Evolutionary conservation across 2,329 filamentous ascomycete genomes (phyloP).

Genomic region (Aspergillus calidoustus): DNA sequence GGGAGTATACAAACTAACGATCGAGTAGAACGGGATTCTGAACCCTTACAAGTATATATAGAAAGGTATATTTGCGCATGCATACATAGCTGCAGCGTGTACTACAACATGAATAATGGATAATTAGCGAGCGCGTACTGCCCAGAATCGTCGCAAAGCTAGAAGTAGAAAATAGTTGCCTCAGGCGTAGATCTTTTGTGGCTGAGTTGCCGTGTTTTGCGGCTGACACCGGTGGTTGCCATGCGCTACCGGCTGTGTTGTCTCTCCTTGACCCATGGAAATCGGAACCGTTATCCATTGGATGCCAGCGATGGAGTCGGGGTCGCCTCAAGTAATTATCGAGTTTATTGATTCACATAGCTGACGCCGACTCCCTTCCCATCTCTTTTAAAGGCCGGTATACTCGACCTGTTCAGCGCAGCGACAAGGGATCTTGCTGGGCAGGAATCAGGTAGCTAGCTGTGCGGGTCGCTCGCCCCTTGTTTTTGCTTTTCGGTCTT

Average conservation of each 20-base stretch:
- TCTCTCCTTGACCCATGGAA: slow-evolving; percentile 26
- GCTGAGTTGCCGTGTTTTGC: slow-evolving; percentile 16
- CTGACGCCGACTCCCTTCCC: slow-evolving; percentile 12
- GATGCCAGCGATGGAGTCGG: slow-evolving; percentile 25
- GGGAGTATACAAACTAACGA: slow-evolving; percentile 23
- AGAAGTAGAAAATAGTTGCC: not conserved
- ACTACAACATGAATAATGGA: not conserved
- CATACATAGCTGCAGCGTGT: not conserved
- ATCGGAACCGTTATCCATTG: slow-evolving; percentile 23
- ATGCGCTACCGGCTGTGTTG: slow-evolving; percentile 27
- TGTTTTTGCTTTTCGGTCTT: slow-evolving; percentile 15
- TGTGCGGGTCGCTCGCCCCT: slow-evolving; percentile 23
- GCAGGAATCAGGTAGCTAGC: slow-evolving; percentile 23
- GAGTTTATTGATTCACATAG: slow-evolving; percentile 12
- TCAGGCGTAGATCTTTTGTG: slow-evolving; percentile 1
- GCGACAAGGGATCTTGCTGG: slow-evolving; percentile 16
- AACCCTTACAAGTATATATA: slow-evolving; percentile 96
- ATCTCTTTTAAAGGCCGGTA: slow-evolving; percentile 12
- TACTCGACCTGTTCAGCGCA: slow-evolving; percentile 22
- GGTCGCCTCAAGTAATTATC: slow-evolving; percentile 13
- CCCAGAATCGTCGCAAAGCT: too few relatives aligned
- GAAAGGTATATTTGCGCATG: slow-evolving; percentile 17
- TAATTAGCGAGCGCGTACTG: not conserved
- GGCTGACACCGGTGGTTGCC: slow-evolving; percentile 27
- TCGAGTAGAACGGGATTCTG: slow-evolving; percentile 86